Percentiles rank a stretch among this genome's conserved stretches.
These are phyloP conservation scores for Apodospora peruviana DNA, from an alignment of 495 filamentous ascomycete species.

Conservation along the genomic window DNA sequence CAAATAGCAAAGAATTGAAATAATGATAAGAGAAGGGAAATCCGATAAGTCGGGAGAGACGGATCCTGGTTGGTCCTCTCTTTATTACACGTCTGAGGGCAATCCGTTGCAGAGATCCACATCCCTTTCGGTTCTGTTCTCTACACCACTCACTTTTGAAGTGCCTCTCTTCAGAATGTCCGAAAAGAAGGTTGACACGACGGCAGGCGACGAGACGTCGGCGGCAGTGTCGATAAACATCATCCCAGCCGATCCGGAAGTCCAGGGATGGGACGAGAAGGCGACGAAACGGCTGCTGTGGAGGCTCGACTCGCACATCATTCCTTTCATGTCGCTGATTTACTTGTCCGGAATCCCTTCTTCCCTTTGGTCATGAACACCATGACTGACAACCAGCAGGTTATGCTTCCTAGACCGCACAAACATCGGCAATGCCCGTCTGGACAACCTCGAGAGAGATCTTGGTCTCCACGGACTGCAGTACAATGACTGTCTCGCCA, in stretches of 20 bases:
- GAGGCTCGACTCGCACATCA: conserved; percentile 42
- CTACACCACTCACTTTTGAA: too few species aligned
- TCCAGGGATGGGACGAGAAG: conserved; percentile 7
- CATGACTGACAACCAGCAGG: conserved; percentile 12
- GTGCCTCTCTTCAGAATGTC: not conserved
- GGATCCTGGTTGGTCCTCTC: too few species aligned
- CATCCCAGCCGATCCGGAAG: conserved; percentile 1
- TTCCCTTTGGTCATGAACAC: not conserved
- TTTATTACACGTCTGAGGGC: too few species aligned
- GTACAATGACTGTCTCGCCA: conserved; percentile 59
- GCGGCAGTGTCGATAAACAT: conserved; percentile 7
- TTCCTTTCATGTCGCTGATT: conserved; percentile 44
- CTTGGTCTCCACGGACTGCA: conserved; percentile 48
- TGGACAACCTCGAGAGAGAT: conserved; percentile 53
- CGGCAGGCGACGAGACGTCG: conserved; percentile 7
- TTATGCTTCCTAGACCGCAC: conserved; percentile 52
- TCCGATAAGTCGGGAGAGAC: too few species aligned
- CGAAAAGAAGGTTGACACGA: conserved; percentile 3
- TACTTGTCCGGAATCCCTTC: conserved; percentile 31
- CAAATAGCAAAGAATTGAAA: too few species aligned
- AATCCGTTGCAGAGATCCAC: too few species aligned
- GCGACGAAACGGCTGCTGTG: conserved; percentile 34
- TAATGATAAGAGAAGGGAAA: too few species aligned
- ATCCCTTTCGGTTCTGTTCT: too few species aligned
- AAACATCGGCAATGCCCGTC: conserved; percentile 71